Percentiles rank a stretch among this genome's conserved stretches.
Evolutionary conservation across 805 yeast genomes (phyloP).

Genomic region (Komagataella pseudopastoris): DNA sequence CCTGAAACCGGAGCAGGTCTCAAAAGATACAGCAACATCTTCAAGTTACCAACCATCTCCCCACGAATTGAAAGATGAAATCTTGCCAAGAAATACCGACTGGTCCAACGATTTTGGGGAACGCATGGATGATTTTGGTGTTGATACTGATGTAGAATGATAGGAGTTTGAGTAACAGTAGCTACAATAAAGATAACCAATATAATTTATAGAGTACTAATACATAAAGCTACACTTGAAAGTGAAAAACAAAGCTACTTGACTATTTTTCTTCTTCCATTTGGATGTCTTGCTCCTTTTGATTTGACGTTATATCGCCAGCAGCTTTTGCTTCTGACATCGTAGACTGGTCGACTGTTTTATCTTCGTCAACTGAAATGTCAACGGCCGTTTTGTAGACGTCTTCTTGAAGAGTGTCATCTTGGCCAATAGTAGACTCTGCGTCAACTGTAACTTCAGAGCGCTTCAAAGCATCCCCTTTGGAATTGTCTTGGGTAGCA

Average conservation of each 20-base stretch:
- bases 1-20: neutral
- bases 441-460: conserved; percentile 3
- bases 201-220: neutral
- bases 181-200: neutral
- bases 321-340: neutral
- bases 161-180: too few relatives aligned
- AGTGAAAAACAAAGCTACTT: neutral
- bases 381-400: neutral
- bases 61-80: conserved; percentile 18
- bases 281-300: neutral
- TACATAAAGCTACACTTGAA: neutral
- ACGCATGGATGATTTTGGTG: conserved; percentile 73
- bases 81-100: conserved; percentile 23
- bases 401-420: conserved; percentile 1
- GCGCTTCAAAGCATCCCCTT: neutral
- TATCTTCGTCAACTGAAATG: neutral
- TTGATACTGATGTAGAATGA: conserved; percentile 27
- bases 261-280: neutral
- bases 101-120: conserved; percentile 86
- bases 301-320: neutral
- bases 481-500: conserved; percentile 2
- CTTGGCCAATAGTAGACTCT: conserved; percentile 5
- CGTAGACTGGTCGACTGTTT: neutral
- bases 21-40: neutral
- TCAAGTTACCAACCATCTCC: neutral